Evolutionary conservation across 345 rosid genomes (phyloP).

Genomic region (Dipteronia sinensis): DNA sequence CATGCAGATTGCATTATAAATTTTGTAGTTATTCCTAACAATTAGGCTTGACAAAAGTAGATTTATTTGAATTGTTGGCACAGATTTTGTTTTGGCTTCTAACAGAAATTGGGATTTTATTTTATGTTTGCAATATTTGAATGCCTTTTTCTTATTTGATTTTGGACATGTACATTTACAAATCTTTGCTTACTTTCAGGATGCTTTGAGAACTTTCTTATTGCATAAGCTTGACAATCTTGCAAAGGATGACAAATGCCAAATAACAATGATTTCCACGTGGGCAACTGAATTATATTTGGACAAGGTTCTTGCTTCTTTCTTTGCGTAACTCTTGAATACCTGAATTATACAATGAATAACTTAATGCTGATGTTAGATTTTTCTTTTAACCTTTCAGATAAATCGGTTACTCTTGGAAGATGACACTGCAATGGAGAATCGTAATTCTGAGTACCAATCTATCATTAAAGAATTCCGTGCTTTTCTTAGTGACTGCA

Average conservation of each 20-base stretch:
- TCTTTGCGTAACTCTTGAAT: conserved; percentile 20
- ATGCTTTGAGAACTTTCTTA: conserved; percentile 94
- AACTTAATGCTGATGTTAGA: conserved; percentile 3
- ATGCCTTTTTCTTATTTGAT: neutral
- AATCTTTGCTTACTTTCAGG: conserved; percentile 55
- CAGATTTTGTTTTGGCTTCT: neutral
- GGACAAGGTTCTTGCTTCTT: conserved; percentile 79
- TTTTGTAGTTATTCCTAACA: neutral
- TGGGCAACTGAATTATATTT: conserved; percentile 98
- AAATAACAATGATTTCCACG: conserved; percentile 97
- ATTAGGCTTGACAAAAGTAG: neutral
- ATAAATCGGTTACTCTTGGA: conserved; percentile 91
- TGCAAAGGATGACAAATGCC: conserved; percentile 91
- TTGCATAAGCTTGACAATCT: conserved; percentile 95
- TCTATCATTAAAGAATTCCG: conserved; percentile 82
- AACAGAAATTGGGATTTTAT: neutral
- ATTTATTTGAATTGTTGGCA: conserved; percentile 7
- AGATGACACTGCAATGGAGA: conserved; percentile 87
- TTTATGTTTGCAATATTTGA: neutral
- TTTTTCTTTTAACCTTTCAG: conserved; percentile 37
- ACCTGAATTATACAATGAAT: neutral
- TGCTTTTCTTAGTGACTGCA: conserved; percentile 94
- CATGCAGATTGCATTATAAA: neutral
- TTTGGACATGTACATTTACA: conserved; percentile 10
- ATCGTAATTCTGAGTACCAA: conserved; percentile 78